Conservation (phyloP, 176 grass and related monocot species). For the Alopecurus myosuroides region DNA sequence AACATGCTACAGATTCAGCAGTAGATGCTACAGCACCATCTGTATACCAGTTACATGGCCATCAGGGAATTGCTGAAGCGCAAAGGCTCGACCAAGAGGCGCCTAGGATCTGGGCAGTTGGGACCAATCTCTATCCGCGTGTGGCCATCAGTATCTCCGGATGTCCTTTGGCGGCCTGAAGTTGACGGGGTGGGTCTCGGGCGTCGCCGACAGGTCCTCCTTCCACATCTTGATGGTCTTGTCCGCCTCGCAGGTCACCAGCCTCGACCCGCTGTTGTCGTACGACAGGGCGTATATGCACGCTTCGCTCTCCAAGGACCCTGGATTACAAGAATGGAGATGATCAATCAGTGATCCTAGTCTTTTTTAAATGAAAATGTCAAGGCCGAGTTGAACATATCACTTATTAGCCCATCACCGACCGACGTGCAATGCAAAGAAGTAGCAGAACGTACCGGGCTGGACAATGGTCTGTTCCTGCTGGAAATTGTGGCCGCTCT, state of each 20-base stretch:
- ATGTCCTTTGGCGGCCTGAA: constrained; percentile 89
- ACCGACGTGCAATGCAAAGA: neutral
- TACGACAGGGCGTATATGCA: constrained; percentile 79
- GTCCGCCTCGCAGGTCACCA: constrained; percentile 77
- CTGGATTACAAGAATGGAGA: constrained; percentile 8
- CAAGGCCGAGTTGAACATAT: neutral
- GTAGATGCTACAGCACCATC: no score
- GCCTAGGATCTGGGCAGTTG: neutral
- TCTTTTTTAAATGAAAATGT: neutral
- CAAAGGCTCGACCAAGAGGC: no score
- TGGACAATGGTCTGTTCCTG: constrained; percentile 94
- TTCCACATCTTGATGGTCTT: constrained; percentile 99
- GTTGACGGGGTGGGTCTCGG: constrained; percentile 74
- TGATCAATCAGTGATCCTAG: neutral
- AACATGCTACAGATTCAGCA: no score
- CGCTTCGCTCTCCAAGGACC: constrained; percentile 80
- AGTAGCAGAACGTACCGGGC: constrained; percentile 53
- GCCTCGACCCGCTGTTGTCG: constrained; percentile 69
- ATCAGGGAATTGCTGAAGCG: no score
- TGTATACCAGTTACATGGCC: no score
- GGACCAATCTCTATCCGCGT: neutral
- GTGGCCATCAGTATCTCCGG: constrained; percentile 37
- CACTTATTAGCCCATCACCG: neutral
- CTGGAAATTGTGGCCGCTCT: constrained; percentile 98
- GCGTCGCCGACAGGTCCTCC: constrained; percentile 60